A percentile compares a stretch with the other conserved stretches of the same genome.
These are phyloP conservation scores for Atalantia buxifolia DNA, from an alignment of 345 rosid genomes.

Conservation along the genomic window DNA sequence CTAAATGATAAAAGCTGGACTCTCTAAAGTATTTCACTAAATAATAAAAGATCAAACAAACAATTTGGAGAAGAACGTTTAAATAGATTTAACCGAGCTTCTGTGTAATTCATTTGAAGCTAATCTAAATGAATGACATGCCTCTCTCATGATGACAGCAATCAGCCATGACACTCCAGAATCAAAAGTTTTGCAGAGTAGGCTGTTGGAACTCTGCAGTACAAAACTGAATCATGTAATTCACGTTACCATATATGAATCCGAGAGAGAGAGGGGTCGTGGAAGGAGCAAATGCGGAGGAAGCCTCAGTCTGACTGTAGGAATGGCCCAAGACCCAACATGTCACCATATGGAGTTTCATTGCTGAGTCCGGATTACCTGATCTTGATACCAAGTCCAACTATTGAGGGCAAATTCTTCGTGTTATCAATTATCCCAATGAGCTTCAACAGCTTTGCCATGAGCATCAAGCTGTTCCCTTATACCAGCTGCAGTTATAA, in stretches of 20 bases:
- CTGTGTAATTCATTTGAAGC: background rate
- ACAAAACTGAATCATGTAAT: background rate
- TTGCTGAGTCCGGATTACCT: slow-evolving; percentile 61
- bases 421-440: slow-evolving; percentile 40
- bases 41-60: background rate
- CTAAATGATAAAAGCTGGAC: slow-evolving; percentile 1
- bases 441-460: slow-evolving; percentile 44
- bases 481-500: slow-evolving; percentile 32
- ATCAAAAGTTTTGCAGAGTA: slow-evolving; percentile 54
- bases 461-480: slow-evolving; percentile 66
- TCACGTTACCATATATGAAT: slow-evolving; percentile 7
- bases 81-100: slow-evolving; percentile 57
- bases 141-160: slow-evolving; percentile 68
- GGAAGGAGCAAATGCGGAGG: background rate
- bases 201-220: slow-evolving; percentile 45
- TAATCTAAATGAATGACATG: slow-evolving; percentile 13
- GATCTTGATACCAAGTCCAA: slow-evolving; percentile 33
- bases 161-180: slow-evolving; percentile 46
- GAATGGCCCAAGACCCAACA: slow-evolving; percentile 36
- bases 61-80: slow-evolving; percentile 28
- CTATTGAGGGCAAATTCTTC: background rate
- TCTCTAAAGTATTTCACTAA: background rate
- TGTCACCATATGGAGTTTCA: slow-evolving; percentile 60
- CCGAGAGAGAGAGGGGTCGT: background rate
- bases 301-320: background rate